Percentiles rank a stretch among this genome's conserved stretches.
Evolutionary conservation across 75 land plant genomes (phyloP).

Genomic region (Cunninghamia lanceolata): DNA sequence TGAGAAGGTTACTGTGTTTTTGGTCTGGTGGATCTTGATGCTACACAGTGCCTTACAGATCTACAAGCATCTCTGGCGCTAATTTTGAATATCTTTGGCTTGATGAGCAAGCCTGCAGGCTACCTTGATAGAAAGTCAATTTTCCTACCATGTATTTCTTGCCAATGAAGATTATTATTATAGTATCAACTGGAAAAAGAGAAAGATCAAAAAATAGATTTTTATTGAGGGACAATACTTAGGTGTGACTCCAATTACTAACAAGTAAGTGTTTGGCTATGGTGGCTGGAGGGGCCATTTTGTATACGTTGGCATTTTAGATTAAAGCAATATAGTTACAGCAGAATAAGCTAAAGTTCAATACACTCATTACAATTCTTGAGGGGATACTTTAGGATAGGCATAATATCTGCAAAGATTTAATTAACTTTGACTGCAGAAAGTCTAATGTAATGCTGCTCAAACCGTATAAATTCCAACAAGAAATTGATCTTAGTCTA

Average conservation of each 20-base stretch:
- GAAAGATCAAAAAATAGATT: neutral
- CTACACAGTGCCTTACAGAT: neutral
- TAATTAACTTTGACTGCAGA: neutral
- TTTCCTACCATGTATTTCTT: neutral
- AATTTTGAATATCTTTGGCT: neutral
- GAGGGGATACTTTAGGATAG: neutral
- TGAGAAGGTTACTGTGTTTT: neutral
- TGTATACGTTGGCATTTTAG: neutral
- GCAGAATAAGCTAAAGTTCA: neutral
- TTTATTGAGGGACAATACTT: neutral
- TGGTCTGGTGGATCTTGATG: neutral
- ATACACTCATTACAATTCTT: neutral
- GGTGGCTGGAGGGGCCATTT: neutral
- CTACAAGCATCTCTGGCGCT: neutral
- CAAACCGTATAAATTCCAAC: neutral
- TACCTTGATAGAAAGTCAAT: neutral
- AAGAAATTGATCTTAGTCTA: neutral
- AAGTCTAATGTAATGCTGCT: neutral
- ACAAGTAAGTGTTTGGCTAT: neutral
- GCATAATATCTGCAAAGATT: neutral
- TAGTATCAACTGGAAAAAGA: constrained; percentile 1
- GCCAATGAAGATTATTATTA: neutral
- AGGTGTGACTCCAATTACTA: neutral
- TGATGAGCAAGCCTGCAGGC: neutral
- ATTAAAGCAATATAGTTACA: neutral